Base-by-base conservation (phyloP, 306 rosid genomes). In the Clitoria ternatea region DNA sequence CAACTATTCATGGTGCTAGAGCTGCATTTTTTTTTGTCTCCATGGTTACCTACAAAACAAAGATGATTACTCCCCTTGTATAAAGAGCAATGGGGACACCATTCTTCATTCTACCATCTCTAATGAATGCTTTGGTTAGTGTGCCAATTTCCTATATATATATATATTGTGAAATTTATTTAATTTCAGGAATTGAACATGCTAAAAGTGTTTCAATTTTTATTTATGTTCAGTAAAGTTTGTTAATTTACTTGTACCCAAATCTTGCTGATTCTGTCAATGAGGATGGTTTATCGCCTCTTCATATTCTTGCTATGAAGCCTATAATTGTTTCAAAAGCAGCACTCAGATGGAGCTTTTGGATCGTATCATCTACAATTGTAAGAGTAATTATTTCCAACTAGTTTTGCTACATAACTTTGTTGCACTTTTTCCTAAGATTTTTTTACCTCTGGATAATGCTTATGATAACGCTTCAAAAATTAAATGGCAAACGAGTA, bases 291-390 rank as follows among this genome's bases (percentile, higher is more conserved):
- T 42, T 15, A 7, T 70, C 77, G 14, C 73, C 81, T 43, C 77
- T 77, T 13, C 81, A 77, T 44, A 17, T 77, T 26, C 81, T 77
- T 42, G 77, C 81, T 35, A 42, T 27, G 60, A 77, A 77, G 61
- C 81, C 77, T 32, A n/a, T n/a, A 62, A 18, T 27, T 61, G 67
- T 59, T 77, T 70, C 11, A 54, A 6, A 43, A 77, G 81, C 45
- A 62, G 81, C 63, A 70, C 77, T 0, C 24, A 10, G 54, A 61
- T 77, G 77, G 60, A 62, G 52, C 22, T 45, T 14, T 10, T 14
- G 22, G 67, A 77, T 43, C 11, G 14, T 52, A 39, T 70, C 61
- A 42, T 77, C 13, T 77, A 77, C 39, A 54, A 77, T 6, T 77
- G 81, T 77, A 70, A 77, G 81, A 50, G 4, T 33, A 39, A 6